Conservation (phyloP, 2,329 filamentous ascomycete species). For the Pseudocercospora vitis region DNA sequence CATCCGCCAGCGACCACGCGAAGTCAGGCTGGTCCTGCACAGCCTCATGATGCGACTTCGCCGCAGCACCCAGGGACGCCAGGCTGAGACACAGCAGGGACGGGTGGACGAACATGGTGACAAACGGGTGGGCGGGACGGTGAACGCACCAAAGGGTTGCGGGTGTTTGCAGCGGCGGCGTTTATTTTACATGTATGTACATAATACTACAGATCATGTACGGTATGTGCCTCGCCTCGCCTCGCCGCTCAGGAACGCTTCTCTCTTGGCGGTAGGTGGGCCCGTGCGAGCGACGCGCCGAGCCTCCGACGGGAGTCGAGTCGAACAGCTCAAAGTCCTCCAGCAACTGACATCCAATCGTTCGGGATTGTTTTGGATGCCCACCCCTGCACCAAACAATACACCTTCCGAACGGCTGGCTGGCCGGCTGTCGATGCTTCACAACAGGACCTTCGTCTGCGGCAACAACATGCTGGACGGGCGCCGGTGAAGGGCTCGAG, state of each 20-base stretch:
- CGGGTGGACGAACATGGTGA: slow-evolving; percentile 8
- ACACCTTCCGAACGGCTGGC: not conserved
- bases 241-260: not conserved
- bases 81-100: slow-evolving; percentile 7
- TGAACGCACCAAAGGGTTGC: too few species aligned
- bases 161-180: too few species aligned
- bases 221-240: too few species aligned
- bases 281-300: too few species aligned
- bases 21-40: not conserved
- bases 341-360: not conserved
- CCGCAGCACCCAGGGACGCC: not conserved
- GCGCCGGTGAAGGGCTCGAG: not conserved
- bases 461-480: slow-evolving; percentile 1
- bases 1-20: slow-evolving; percentile 31
- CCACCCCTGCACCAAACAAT: not conserved
- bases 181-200: too few species aligned
- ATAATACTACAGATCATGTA: too few species aligned
- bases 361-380: not conserved
- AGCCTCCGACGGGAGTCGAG: too few species aligned
- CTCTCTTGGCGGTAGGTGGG: too few species aligned
- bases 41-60: slow-evolving; percentile 11
- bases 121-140: not conserved
- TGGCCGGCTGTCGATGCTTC: too few species aligned
- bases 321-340: too few species aligned
- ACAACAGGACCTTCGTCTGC: not conserved